A percentile compares a stretch with the other conserved stretches of the same genome.
Evolutionary conservation across 1,284 basidiomycete species (phyloP).

Genomic region (Gomphus bonarii): DNA sequence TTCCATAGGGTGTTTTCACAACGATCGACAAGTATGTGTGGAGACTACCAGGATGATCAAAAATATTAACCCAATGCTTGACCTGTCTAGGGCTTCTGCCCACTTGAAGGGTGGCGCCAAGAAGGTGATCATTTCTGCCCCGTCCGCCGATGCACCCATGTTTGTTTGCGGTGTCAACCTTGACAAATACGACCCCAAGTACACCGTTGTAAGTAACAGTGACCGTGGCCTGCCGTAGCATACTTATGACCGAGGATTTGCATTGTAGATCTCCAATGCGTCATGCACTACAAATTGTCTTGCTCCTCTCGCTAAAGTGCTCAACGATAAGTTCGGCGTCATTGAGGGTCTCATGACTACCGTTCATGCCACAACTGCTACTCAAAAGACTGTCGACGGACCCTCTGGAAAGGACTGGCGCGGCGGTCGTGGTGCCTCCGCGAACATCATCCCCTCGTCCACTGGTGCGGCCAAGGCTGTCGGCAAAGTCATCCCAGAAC

Average conservation of each 20-base stretch:
- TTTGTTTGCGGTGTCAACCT: slow-evolving; percentile 96
- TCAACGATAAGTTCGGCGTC: slow-evolving; percentile 95
- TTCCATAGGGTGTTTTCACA: slow-evolving; percentile 90
- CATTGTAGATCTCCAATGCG: slow-evolving; percentile 83
- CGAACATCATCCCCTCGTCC: slow-evolving; percentile 99
- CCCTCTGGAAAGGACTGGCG: slow-evolving; percentile 94
- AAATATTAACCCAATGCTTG: slow-evolving; percentile 8
- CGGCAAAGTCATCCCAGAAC: slow-evolving; percentile 94
- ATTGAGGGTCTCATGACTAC: slow-evolving; percentile 98
- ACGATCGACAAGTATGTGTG: slow-evolving; percentile 66
- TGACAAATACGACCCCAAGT: slow-evolving; percentile 85
- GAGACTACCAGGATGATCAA: neutral
- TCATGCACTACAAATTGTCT: slow-evolving; percentile 99
- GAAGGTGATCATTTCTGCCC: slow-evolving; percentile 99
- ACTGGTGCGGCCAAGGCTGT: slow-evolving; percentile 99
- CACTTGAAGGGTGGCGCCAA: slow-evolving; percentile 99
- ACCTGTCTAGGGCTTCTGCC: slow-evolving; percentile 61
- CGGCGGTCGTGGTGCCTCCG: slow-evolving; percentile 92
- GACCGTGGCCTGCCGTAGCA: slow-evolving; percentile 6
- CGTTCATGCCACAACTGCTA: slow-evolving; percentile 93
- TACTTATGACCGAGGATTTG: slow-evolving; percentile 7
- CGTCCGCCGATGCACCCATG: slow-evolving; percentile 98
- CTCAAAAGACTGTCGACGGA: slow-evolving; percentile 99
- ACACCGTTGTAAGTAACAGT: slow-evolving; percentile 61
- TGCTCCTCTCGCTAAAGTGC: slow-evolving; percentile 95